Percentiles rank a stretch among this genome's conserved stretches.
Evolutionary conservation across 1,284 basidiomycete genomes (phyloP).

Genomic region (Anthracocystis setariae): DNA sequence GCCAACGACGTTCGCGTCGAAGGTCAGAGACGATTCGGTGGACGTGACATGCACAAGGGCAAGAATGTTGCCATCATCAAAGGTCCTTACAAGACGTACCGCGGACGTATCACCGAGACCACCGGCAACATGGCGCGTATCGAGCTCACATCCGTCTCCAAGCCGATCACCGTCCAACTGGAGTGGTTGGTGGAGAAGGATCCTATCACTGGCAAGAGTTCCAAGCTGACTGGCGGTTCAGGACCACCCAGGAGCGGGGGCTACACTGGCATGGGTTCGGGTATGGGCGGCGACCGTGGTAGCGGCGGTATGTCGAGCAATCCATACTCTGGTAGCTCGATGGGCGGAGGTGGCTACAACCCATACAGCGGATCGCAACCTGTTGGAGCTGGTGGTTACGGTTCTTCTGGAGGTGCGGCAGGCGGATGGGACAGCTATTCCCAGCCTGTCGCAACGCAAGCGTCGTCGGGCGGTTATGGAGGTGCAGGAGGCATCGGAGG

Average conservation of each 20-base stretch:
- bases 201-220: slow-evolving; percentile 58
- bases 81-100: slow-evolving; percentile 89
- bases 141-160: slow-evolving; percentile 89
- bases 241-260: slow-evolving; percentile 20
- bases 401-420: slow-evolving; percentile 11
- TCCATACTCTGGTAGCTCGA: slow-evolving; percentile 32
- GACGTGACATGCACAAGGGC: slow-evolving; percentile 81
- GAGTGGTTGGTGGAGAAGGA: slow-evolving; percentile 80
- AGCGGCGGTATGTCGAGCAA: slow-evolving; percentile 40
- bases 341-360: slow-evolving; percentile 34
- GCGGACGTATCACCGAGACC: slow-evolving; percentile 93
- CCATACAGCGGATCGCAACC: slow-evolving; percentile 40
- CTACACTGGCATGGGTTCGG: slow-evolving; percentile 21
- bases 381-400: slow-evolving; percentile 20
- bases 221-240: slow-evolving; percentile 31
- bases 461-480: slow-evolving; percentile 20
- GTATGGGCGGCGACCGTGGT: slow-evolving; percentile 26
- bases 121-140: slow-evolving; percentile 88
- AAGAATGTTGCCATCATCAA: slow-evolving; percentile 82
- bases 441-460: slow-evolving; percentile 30
- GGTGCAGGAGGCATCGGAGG: slow-evolving; percentile 22
- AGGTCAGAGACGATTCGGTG: slow-evolving; percentile 47
- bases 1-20: slow-evolving; percentile 55
- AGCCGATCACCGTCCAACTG: slow-evolving; percentile 86
- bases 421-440: slow-evolving; percentile 34